A percentile compares a stretch with the other conserved stretches of the same genome.
Evolutionary conservation across 305 asterid genomes (phyloP).

Genomic region (Fraxinus latifolia): DNA sequence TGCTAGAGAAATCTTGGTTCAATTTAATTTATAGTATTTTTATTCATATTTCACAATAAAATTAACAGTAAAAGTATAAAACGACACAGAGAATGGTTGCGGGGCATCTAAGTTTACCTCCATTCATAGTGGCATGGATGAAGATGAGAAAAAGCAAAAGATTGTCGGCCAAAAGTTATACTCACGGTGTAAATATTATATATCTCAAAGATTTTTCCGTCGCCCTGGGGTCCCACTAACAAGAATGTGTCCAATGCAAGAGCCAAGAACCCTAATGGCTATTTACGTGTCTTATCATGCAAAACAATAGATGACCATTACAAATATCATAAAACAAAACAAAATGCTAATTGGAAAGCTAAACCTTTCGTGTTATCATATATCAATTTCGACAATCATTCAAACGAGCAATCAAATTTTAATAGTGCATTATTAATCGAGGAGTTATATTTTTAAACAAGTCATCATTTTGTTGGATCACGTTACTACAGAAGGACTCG

Average conservation of each 20-base stretch:
- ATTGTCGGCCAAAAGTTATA: constrained; percentile 26
- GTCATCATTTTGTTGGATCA: neutral
- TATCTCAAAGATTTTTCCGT: neutral
- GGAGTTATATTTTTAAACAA: neutral
- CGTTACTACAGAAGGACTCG: neutral
- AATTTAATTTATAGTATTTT: neutral
- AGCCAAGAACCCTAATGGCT: constrained; percentile 3
- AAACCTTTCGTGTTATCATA: neutral
- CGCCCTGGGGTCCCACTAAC: constrained; percentile 15
- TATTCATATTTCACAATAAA: neutral
- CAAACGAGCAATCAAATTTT: neutral
- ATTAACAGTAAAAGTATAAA: neutral
- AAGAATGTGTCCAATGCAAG: constrained; percentile 10
- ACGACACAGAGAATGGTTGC: neutral
- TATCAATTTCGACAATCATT: neutral
- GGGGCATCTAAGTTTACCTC: constrained; percentile 28
- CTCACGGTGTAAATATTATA: neutral
- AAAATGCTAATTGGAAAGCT: neutral
- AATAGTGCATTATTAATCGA: neutral
- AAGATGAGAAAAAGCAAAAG: constrained; percentile 15
- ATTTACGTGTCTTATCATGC: constrained; percentile 19
- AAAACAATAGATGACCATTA: constrained; percentile 6
- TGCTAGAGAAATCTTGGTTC: neutral
- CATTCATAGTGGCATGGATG: constrained; percentile 23
- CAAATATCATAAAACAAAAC: constrained; percentile 3